A percentile compares a stretch with the other conserved stretches of the same genome.
phyloP scores from a whole-genome alignment of 768 basidiomycete genomes.

The Clavulina sp. region DNA sequence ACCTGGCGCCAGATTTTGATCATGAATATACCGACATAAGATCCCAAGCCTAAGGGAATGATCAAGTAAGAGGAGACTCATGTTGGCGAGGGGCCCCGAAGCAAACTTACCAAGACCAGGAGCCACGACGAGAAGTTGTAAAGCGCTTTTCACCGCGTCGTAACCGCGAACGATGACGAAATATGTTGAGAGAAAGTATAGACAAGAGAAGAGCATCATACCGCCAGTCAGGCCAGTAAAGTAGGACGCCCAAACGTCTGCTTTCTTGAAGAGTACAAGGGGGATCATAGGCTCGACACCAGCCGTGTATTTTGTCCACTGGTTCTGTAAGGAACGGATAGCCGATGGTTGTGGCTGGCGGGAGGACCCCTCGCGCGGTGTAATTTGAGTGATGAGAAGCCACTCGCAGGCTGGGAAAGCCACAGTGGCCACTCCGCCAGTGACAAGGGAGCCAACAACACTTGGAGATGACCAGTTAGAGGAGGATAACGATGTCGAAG shows the following conservation, averaged over 20 bases:
- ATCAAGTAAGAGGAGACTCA: constrained; percentile 7
- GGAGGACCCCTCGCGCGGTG: neutral
- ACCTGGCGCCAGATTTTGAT: constrained; percentile 15
- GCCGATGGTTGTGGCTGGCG: neutral
- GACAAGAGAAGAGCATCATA: constrained; percentile 30
- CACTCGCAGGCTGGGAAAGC: constrained; percentile 29
- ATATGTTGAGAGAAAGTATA: constrained; percentile 38
- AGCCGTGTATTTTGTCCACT: neutral
- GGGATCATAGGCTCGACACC: constrained; percentile 23
- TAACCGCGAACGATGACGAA: constrained; percentile 27
- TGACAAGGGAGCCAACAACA: constrained; percentile 30
- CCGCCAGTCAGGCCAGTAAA: constrained; percentile 26
- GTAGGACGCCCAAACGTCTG: constrained; percentile 25
- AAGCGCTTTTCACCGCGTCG: constrained; percentile 25
- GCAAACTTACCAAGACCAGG: constrained; percentile 22
- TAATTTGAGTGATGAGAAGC: constrained; percentile 14
- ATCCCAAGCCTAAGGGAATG: constrained; percentile 19
- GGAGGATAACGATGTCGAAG: constrained; percentile 26
- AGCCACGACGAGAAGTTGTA: constrained; percentile 34
- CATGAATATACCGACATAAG: constrained; percentile 20
- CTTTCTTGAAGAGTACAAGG: constrained; percentile 26
- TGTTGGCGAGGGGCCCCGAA: neutral
- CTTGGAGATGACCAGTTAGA: constrained; percentile 24
- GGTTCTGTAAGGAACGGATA: too few species aligned
- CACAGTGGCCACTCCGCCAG: constrained; percentile 28